Evolutionary conservation across 106 monocot species (phyloP), one percentile per base, ranked within the genome.

Genomic region (Chionographis japonica): DNA sequence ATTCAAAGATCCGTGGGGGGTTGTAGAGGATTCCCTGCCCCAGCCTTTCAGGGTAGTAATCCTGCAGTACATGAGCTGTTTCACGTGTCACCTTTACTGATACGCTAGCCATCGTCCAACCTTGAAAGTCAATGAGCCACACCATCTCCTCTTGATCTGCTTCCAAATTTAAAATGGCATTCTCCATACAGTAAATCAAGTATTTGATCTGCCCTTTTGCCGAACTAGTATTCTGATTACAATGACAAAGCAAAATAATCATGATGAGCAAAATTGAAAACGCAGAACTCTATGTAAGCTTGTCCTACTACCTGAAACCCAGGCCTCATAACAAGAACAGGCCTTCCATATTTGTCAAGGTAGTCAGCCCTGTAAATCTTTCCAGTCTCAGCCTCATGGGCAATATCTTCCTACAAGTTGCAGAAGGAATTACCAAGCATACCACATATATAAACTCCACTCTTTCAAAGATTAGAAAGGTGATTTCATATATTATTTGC

Each of bases 1-100:
- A 74, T 63, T 90, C 90, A 58, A 90, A 90, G 62, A 86, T 83
- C 61, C 75, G 83, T n/a, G 85, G 86, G 17, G 90, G 80, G 40
- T 90, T 90, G 54, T 80, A 90, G 8, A 86, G 80, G 69, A 86
- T 83, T n/a, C 56, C 85, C 7, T 73, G 7, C 2, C 67, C 83
- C 40, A 90, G 74, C 70, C 90, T 74, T 63, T 90, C 83, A 13
- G 90, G 86, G 46, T 90, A 86, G 56, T 78, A 76, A 54, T 86
- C 78, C 72, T 86, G 90, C 59, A 90, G 56, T 3, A 90, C 52
- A 61, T 83, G 75, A 9, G 80, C 78, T 4, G 85, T 86, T 78
- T 90, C 90, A 40, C 70, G 83, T 7, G 78, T 78, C 20, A 65
- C 80, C 53, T 80, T 83, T 5, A 90, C 10, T 2, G 86, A 81